Evolutionary conservation across 805 yeast species (phyloP).

Genomic region (Metschnikowia anglica): DNA sequence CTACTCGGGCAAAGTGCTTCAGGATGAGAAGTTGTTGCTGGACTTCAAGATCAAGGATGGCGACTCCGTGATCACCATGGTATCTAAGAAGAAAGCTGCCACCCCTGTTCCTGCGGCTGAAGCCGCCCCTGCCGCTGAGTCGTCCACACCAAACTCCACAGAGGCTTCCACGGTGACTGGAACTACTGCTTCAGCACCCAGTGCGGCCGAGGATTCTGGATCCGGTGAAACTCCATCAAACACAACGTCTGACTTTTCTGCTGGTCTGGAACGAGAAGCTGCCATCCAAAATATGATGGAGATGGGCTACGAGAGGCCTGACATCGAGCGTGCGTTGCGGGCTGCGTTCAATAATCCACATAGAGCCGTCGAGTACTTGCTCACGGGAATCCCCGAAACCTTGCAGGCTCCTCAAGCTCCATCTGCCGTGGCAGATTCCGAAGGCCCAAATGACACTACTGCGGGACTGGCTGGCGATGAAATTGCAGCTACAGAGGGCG

Average conservation of each 20-base stretch:
- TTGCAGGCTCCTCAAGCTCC: slow-evolving; percentile 38
- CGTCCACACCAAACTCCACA: not conserved
- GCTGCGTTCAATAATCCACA: slow-evolving; percentile 98
- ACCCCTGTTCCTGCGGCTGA: slow-evolving; percentile 21
- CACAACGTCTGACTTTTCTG: slow-evolving; percentile 58
- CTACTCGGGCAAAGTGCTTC: slow-evolving; percentile 86
- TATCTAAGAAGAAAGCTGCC: slow-evolving; percentile 46
- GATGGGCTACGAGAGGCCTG: slow-evolving; percentile 90
- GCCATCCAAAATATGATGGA: slow-evolving; percentile 84
- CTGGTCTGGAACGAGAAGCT: slow-evolving; percentile 74
- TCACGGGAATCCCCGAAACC: slow-evolving; percentile 83
- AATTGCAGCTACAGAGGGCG: not conserved
- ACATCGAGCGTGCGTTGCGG: slow-evolving; percentile 86
- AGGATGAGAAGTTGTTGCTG: slow-evolving; percentile 73
- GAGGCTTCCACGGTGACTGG: slow-evolving; percentile 21
- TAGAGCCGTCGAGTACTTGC: slow-evolving; percentile 91
- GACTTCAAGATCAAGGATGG: slow-evolving; percentile 75
- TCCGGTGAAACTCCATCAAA: slow-evolving; percentile 31
- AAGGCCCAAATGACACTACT: slow-evolving; percentile 14
- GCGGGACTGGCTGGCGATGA: slow-evolving; percentile 2
- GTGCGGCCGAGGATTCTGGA: not conserved
- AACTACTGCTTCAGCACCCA: slow-evolving; percentile 14
- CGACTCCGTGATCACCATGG: slow-evolving; percentile 91
- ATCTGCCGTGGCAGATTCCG: slow-evolving; percentile 19
- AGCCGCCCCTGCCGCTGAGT: slow-evolving; percentile 1